Base-by-base conservation (phyloP, 306 rosid genomes). In the Gleditsia sinensis region DNA sequence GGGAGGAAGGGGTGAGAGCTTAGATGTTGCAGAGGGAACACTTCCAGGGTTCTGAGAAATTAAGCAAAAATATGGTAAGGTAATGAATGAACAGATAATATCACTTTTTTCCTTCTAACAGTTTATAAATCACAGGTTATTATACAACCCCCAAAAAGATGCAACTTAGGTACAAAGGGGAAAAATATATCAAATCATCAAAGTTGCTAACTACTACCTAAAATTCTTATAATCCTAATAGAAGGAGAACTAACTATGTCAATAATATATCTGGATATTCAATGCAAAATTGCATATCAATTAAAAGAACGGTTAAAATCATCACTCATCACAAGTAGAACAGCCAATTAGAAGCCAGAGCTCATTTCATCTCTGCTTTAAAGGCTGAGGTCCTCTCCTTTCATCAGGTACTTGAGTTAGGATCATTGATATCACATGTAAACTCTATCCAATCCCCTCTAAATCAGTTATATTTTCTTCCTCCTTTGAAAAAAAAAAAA, bases 1-100 rank as follows among this genome's bases (percentile, higher is more conserved):
- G 0, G 79, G 97, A 72, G 92, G 91, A 80, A 91, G 95, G 54
- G 95, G 92, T 49, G 92, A 87, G 43, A 89, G 92, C 81, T 73
- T 86, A 70, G 95, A 84, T 49, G 80, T 76, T 60, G 88, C 83
- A 27, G 93, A 53, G 45, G 93, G 88, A 62, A 88, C 90, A 78
- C 69, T 82, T 76, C 84, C 89, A 25, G 89, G 55, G 72, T 85
- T 83, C 94, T 89, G 67, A 60, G 53, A 79, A 78, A 75, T 79
- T 40, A 56, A 77, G 50, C 59, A 67, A 56, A 61, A 72, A 36
- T 13, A 63, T 43, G 48, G 30, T 25, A 17, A 53, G 56, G 54
- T 74, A 67, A 71, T 60, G 55, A 79, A 60, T n/a, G 34, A 65
- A 65, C 32, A 58, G 39, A 58, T 13, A 30, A 8, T 58, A 30